A percentile compares a stretch with the other conserved stretches of the same genome.
These are phyloP conservation scores for Syzygium jambos DNA, from an alignment of 345 rosid genomes.

Conservation along the genomic window DNA sequence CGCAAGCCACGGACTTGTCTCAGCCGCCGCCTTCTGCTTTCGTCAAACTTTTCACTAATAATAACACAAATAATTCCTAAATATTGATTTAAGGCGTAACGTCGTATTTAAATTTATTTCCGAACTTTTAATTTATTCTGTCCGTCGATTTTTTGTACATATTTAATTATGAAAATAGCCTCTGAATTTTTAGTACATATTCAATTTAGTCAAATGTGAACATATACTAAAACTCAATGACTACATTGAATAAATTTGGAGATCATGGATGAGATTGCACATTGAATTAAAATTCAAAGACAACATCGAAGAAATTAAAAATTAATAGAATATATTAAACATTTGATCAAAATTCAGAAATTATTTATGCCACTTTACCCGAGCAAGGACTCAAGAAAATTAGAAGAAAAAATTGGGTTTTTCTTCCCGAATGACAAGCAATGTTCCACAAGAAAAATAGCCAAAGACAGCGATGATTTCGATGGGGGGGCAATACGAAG, in stretches of 20 bases:
- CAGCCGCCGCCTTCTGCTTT: background rate
- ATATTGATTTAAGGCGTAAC: too few relatives aligned
- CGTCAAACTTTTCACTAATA: background rate
- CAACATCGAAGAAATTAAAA: rapidly evolving
- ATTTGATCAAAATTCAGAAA: background rate
- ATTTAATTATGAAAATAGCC: too few relatives aligned
- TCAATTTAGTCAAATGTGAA: too few relatives aligned
- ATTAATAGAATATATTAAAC: rapidly evolving
- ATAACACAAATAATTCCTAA: too few relatives aligned
- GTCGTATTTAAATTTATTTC: rapidly evolving
- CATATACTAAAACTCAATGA: too few relatives aligned
- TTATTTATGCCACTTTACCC: rapidly evolving
- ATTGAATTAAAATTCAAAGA: background rate
- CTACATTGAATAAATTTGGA: too few relatives aligned
- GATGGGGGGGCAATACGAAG: background rate
- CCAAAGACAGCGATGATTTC: background rate
- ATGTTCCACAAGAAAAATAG: background rate
- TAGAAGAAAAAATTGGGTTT: background rate
- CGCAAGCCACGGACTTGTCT: background rate
- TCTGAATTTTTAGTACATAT: too few relatives aligned
- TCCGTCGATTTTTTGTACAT: too few relatives aligned
- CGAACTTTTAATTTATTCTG: too few relatives aligned
- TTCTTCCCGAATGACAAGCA: background rate
- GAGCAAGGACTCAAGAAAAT: background rate
- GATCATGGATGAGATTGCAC: too few relatives aligned